Evolutionary conservation across 768 basidiomycete species (phyloP).

Genomic region (Neoboletus subvelutipes): DNA sequence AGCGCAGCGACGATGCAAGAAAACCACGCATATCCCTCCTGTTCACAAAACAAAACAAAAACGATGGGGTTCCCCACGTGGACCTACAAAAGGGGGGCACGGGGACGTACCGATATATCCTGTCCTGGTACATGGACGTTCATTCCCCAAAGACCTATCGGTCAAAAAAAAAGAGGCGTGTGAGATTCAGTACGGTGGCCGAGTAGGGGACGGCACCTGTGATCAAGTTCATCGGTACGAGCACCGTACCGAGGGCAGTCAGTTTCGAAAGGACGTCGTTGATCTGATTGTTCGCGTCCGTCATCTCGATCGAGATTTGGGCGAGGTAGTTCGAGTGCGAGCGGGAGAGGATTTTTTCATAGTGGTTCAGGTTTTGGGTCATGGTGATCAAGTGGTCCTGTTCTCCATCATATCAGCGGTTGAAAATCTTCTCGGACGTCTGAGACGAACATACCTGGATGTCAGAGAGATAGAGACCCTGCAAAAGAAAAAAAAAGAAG

Average conservation of each 20-base stretch:
- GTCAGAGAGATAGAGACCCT: constrained; percentile 95
- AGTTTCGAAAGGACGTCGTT: constrained; percentile 98
- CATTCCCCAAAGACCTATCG: constrained; percentile 91
- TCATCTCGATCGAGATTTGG: constrained; percentile 99
- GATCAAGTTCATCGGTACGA: constrained; percentile 96
- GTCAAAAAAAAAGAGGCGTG: background rate
- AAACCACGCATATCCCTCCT: constrained; percentile 76
- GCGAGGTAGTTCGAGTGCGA: constrained; percentile 99
- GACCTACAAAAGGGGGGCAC: background rate
- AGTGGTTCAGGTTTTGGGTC: constrained; percentile 99
- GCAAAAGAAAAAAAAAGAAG: background rate
- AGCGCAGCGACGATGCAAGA: constrained; percentile 79
- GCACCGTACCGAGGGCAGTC: constrained; percentile 95
- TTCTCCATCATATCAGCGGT: constrained; percentile 1
- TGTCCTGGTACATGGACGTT: constrained; percentile 97
- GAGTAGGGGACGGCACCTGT: constrained; percentile 56
- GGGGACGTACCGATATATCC: constrained; percentile 42
- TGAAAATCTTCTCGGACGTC: background rate
- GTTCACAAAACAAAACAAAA: background rate
- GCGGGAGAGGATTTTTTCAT: constrained; percentile 98
- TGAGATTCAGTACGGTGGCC: background rate
- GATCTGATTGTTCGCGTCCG: constrained; percentile 99
- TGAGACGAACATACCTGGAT: constrained; percentile 63
- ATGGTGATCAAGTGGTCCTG: constrained; percentile 98
- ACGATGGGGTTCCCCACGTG: background rate